Conservation (phyloP, 345 rosid genomes). For the Eucalyptus melliodora region DNA sequence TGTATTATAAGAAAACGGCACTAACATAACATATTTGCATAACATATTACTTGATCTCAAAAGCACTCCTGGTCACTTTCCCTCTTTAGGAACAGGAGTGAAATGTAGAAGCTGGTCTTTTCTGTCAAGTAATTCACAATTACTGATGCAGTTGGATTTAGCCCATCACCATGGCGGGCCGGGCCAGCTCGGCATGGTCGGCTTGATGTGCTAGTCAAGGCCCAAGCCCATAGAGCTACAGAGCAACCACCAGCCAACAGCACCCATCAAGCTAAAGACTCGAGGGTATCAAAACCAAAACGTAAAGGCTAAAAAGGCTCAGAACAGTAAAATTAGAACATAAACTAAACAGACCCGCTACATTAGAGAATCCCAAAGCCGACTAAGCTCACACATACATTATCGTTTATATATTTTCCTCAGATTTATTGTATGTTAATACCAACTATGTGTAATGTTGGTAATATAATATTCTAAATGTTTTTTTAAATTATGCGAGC, state of each 20-base stretch:
- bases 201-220: neutral
- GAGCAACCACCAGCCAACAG: neutral
- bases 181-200: neutral
- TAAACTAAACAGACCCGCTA: neutral
- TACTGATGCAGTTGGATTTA: neutral
- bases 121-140: neutral
- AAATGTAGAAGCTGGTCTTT: neutral
- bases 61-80: neutral
- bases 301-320: neutral
- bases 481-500: neutral
- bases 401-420: neutral
- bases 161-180: neutral
- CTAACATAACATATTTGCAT: neutral
- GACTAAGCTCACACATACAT: neutral
- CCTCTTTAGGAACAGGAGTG: neutral
- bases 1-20: neutral
- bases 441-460: neutral
- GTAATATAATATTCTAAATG: neutral
- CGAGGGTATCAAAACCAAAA: neutral
- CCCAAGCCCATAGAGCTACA: neutral
- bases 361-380: neutral
- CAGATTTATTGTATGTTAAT: neutral
- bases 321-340: neutral
- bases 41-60: neutral
- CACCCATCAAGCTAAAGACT: neutral